Evolutionary conservation across 2,329 filamentous ascomycete genomes (phyloP), one percentile per base, ranked within the genome.

Genomic region (Colletotrichum salicis): DNA sequence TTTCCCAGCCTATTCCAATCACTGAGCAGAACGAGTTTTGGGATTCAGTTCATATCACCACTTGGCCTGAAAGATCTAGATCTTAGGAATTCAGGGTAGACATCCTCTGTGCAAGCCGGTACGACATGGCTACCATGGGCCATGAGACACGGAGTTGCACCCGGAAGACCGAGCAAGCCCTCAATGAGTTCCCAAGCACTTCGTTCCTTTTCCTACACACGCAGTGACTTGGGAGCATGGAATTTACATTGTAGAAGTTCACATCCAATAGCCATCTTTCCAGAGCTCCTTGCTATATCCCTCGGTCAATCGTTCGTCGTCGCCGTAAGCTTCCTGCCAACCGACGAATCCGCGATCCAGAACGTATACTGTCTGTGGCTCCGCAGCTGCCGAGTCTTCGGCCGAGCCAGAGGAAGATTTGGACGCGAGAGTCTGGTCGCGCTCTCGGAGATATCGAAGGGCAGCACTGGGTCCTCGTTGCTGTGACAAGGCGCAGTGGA

Each of bases 401-500:
- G 62, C 45, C 11, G 52, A n/a, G 3, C 19, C 70, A 13, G 73
- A 55, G 31, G 67, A 54, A 13, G 74, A 60, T 24, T 72, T 71
- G n/a, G 58, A 68, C 11, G 75, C 73, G 22, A 85, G 70, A 24
- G 85, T 71, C 15, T 87, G 84, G 75, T 92, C 90, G 58, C 90
- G 86, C 83, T 95, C 93, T 45, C 93, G 85, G 72, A 95, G 76
- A 81, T 98, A 98, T 77, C 88, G 87, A 76, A 97, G 83, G 4
- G 96, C 96, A 4, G 96, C 95, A 62, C 89, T 89, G 0, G 96
- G 96, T 0, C 96, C 96, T 1, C 96, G 88, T 83, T 97, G 93
- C 84, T 98, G 96, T 76, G 93, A 96, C 67, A 98, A 85, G 22
- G 94, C 93, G 82, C 96, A 99, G 84, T 99, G 96, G 81, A 99